Conservation (phyloP, 169 alveolate genomes). For the Plasmodium relictum region DNA sequence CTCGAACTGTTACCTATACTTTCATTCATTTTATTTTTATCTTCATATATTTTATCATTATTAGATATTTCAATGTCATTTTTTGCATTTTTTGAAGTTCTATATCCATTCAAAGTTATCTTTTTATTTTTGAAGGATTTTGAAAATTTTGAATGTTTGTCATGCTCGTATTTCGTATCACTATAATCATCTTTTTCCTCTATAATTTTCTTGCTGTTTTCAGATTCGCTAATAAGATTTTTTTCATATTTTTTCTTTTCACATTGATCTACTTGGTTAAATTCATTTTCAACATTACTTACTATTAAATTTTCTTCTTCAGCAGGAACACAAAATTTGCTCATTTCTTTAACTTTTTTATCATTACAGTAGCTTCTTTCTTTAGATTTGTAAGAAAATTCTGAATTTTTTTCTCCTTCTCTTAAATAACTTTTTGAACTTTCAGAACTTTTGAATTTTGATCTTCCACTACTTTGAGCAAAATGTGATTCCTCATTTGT, state of each 20-base stretch:
- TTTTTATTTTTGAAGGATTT: slow-evolving; percentile 18
- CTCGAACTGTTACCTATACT: slow-evolving; percentile 5
- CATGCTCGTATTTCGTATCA: slow-evolving; percentile 9
- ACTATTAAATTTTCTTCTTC: neutral
- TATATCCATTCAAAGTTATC: slow-evolving; percentile 7
- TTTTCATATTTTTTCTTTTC: neutral
- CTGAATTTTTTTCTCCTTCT: slow-evolving; percentile 8
- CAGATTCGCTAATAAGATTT: slow-evolving; percentile 7
- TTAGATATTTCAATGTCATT: neutral
- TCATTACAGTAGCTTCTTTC: slow-evolving; percentile 14
- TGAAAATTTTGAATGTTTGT: slow-evolving; percentile 3
- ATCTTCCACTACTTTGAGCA: slow-evolving; percentile 10
- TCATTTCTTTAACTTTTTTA: neutral
- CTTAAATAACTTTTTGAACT: slow-evolving; percentile 12
- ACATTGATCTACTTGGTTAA: neutral
- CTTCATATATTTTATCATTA: slow-evolving; percentile 3
- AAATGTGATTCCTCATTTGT: slow-evolving; percentile 41
- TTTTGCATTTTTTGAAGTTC: slow-evolving; percentile 8
- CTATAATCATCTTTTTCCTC: slow-evolving; percentile 2
- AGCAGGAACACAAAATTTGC: neutral
- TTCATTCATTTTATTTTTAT: slow-evolving; percentile 7
- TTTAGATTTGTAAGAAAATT: neutral
- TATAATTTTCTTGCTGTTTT: neutral
- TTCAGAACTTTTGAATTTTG: slow-evolving; percentile 11
- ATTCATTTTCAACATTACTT: neutral